Conservation (phyloP, 2,329 filamentous ascomycete genomes). For the Cryoendolithus antarcticus region DNA sequence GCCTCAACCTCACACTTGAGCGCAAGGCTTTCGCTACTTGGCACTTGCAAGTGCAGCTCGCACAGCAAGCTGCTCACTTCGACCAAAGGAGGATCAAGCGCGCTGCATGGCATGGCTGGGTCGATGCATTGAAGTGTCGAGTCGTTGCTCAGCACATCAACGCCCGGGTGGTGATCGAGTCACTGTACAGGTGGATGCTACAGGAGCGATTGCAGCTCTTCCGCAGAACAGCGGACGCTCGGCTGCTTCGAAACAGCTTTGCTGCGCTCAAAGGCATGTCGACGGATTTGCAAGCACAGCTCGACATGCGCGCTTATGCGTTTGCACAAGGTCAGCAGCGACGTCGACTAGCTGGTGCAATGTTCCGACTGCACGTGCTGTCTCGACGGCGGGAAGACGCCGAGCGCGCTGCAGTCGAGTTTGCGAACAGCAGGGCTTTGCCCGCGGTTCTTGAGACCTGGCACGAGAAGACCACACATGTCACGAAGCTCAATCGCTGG, state of each 20-base stretch:
- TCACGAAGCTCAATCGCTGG: conserved; percentile 38
- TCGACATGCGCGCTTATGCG: conserved; percentile 6
- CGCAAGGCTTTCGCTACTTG: conserved; percentile 38
- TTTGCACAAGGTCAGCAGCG: conserved; percentile 18
- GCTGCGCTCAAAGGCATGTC: conserved; percentile 5
- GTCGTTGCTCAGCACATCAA: conserved; percentile 43
- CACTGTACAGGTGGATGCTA: conserved; percentile 50
- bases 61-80: conserved; percentile 33
- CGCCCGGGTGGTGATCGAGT: conserved; percentile 42
- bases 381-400: conserved; percentile 21
- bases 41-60: conserved; percentile 29
- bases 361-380: conserved; percentile 18
- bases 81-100: conserved; percentile 42
- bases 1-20: conserved; percentile 34
- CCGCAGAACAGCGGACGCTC: conserved; percentile 22
- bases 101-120: conserved; percentile 50
- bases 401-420: conserved; percentile 27
- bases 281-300: conserved; percentile 7
- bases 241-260: conserved; percentile 10
- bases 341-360: conserved; percentile 15
- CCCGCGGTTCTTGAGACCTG: conserved; percentile 26
- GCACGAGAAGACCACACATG: conserved; percentile 28
- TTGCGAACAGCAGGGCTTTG: conserved; percentile 30
- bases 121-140: conserved; percentile 44
- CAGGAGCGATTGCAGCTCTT: conserved; percentile 32